Conservation (phyloP, 306 rosid species). For the Senna tora region DNA sequence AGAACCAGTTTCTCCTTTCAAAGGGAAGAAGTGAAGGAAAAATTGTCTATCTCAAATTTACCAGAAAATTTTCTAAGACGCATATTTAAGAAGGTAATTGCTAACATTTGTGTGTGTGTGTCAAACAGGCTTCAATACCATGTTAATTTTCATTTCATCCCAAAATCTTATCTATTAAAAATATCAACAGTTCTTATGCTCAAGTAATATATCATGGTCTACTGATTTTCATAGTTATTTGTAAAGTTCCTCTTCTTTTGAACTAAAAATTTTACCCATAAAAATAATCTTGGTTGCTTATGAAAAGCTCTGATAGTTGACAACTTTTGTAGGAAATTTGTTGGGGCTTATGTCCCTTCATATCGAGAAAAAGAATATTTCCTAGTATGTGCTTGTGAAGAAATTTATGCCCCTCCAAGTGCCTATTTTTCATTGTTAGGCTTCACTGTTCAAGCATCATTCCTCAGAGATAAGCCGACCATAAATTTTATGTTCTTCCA, state of each 20-base stretch:
- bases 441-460: constrained; percentile 86
- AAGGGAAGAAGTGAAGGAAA: too few species aligned
- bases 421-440: constrained; percentile 89
- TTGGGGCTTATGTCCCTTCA: constrained; percentile 76
- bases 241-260: constrained; percentile 17
- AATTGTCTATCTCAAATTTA: too few species aligned
- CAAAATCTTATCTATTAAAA: background rate
- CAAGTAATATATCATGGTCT: constrained; percentile 23
- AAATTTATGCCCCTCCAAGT: constrained; percentile 91
- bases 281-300: constrained; percentile 18
- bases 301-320: constrained; percentile 39
- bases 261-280: constrained; percentile 4
- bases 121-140: background rate
- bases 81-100: too few species aligned
- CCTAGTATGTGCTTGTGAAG: constrained; percentile 93
- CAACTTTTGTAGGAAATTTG: constrained; percentile 66
- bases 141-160: background rate
- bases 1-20: too few species aligned
- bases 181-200: background rate
- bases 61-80: too few species aligned
- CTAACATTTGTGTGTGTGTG: too few species aligned
- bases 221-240: constrained; percentile 1
- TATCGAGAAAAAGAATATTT: constrained; percentile 90
- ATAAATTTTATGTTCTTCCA: constrained; percentile 10
- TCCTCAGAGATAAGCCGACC: constrained; percentile 66